phyloP scores from a whole-genome alignment of 345 rosid genomes.

The Euphorbia pulcherrima region DNA sequence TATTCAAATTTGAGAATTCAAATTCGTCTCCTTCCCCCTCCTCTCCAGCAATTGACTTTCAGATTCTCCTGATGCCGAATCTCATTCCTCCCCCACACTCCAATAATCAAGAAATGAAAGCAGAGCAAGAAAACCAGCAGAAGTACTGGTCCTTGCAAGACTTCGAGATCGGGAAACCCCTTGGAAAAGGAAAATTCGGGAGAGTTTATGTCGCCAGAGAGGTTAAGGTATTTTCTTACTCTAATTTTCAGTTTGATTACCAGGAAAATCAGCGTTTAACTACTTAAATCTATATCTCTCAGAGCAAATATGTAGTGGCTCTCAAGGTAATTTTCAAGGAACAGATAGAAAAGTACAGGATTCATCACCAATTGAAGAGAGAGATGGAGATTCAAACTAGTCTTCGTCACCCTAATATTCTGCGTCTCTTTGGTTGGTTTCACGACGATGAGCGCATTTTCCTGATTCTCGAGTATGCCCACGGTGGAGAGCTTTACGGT shows the following conservation, averaged over 20 bases:
- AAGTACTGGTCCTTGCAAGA: constrained; percentile 58
- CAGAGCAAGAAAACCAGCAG: constrained; percentile 17
- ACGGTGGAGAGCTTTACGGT: constrained; percentile 77
- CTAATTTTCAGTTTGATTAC: neutral
- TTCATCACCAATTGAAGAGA: constrained; percentile 77
- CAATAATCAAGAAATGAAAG: neutral
- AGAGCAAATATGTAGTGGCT: constrained; percentile 79
- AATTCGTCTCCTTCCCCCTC: neutral
- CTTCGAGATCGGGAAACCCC: constrained; percentile 88
- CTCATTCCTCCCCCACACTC: neutral
- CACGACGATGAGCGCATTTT: constrained; percentile 66
- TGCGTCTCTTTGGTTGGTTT: constrained; percentile 88
- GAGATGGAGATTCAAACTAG: constrained; percentile 86
- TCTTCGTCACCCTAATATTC: constrained; percentile 65
- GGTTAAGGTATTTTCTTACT: constrained; percentile 39
- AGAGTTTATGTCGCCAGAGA: constrained; percentile 89
- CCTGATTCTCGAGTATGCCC: constrained; percentile 94
- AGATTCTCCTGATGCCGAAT: neutral
- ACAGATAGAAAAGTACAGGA: constrained; percentile 74
- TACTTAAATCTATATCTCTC: neutral
- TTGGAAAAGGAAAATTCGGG: constrained; percentile 86
- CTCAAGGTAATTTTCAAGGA: constrained; percentile 82
- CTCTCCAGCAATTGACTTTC: neutral
- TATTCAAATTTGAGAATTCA: neutral
- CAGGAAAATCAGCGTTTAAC: neutral